Base-by-base conservation (phyloP, 2,329 filamentous ascomycete genomes). In the Sordariomycetes sp. region DNA sequence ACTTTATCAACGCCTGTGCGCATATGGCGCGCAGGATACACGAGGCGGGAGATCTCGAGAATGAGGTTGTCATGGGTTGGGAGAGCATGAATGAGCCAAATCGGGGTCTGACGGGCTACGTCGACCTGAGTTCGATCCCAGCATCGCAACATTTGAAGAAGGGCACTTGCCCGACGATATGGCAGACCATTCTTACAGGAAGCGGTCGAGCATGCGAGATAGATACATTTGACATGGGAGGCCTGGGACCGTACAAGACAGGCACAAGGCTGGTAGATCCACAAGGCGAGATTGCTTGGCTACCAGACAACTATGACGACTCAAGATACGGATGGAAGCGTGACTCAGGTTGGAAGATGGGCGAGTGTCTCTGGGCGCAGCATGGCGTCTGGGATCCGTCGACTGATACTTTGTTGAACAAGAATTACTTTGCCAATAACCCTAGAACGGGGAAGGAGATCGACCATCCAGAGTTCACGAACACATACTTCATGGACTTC, bases 21-120 rank as follows among this genome's bases (percentile, higher is more conserved):
- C 83, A 94, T 53, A 69, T 98, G 7, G 90, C 88, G 1, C 72
- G 75, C 52, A 75, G 83, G 38, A 93, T 98, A 44, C 79, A 86
- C 38, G 87, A 96, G 47, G 88, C 92, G 2, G 88, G 86, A 1
- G 88, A 87, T 52, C 66, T 98, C 10, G 83, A 93, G 51, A 74
- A 92, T 42, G 79, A 88, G 16, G 78, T 92, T 20, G 79, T 98
- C 6, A 82, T 96, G 46, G 92, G 92, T 3, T 98, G 90, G 84
- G 92, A 98, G 64, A 94, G 79, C 49, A 67, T 96, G 58, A 98
- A 98, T 51, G 92, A 98, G 58, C 92, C 92, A 1, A 92, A 93
- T 55, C 75, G 84, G 50, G 90, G 93, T 17, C 68, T 95, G 51
- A 76, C 93, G 31, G 88, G 88, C 10, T 82, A 85, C 50, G 72